Percentiles rank a stretch among this genome's conserved stretches.
phyloP scores from a whole-genome alignment of 164 flowering plant genomes.

The Houttuynia cordata region DNA sequence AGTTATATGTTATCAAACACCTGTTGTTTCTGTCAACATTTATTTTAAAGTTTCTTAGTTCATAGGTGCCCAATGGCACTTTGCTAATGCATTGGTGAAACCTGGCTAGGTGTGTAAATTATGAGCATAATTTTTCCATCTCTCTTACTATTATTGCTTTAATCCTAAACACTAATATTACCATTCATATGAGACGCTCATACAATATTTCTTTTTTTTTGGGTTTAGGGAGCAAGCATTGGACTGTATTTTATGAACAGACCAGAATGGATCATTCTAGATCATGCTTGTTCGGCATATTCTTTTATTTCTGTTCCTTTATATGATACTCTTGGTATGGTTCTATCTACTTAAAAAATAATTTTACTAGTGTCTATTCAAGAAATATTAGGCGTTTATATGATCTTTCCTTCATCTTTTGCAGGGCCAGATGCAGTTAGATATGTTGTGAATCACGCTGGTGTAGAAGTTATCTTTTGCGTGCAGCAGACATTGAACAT shows the following conservation, averaged over 20 bases:
- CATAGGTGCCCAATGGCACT: neutral
- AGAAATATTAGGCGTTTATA: neutral
- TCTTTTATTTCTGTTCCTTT: slow-evolving; percentile 88
- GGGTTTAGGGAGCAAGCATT: slow-evolving; percentile 60
- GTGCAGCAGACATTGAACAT: slow-evolving; percentile 53
- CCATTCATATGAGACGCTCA: neutral
- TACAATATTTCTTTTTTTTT: neutral
- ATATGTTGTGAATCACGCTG: slow-evolving; percentile 70
- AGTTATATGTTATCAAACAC: slow-evolving; percentile 7
- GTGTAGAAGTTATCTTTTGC: slow-evolving; percentile 71
- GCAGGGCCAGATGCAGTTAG: slow-evolving; percentile 94
- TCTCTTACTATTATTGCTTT: neutral
- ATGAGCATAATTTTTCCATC: neutral
- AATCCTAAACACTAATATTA: neutral
- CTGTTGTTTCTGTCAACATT: neutral
- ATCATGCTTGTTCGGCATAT: slow-evolving; percentile 98
- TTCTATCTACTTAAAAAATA: slow-evolving; percentile 1
- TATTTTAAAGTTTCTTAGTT: neutral
- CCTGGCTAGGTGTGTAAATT: neutral
- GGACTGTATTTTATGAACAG: slow-evolving; percentile 89
- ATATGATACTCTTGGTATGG: slow-evolving; percentile 92
- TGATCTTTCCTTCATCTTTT: slow-evolving; percentile 5
- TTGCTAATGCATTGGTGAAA: neutral
- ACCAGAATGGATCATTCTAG: slow-evolving; percentile 96
- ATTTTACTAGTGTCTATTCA: neutral